These are phyloP conservation scores for Leucosporidium yakuticum DNA, from an alignment of 768 basidiomycete genomes.

Conservation along the genomic window DNA sequence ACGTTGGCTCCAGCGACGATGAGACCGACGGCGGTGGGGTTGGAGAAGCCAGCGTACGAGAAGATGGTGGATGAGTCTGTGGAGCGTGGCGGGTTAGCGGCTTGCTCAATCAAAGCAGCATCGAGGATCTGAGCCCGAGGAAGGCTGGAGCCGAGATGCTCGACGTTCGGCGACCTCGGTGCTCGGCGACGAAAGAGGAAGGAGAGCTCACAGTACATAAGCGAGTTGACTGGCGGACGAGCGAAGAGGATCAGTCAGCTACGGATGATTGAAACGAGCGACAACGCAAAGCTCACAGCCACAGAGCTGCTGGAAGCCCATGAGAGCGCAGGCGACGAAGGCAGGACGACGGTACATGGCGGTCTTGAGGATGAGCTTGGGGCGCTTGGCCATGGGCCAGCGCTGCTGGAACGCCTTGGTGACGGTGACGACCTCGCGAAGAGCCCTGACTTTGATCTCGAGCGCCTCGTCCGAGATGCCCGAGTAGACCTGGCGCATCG, in stretches of 20 bases:
- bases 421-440: neutral
- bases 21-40: neutral
- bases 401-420: neutral
- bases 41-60: neutral
- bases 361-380: neutral
- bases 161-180: no score
- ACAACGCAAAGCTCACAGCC: no score
- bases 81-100: no score
- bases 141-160: no score
- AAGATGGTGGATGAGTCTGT: neutral
- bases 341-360: neutral
- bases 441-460: neutral
- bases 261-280: no score
- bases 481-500: neutral
- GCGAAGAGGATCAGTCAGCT: no score
- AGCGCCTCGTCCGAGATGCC: neutral
- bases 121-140: no score
- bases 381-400: neutral
- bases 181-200: no score
- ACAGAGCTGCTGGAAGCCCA: neutral
- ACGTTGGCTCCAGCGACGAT: neutral
- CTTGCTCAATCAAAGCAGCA: no score
- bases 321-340: neutral
- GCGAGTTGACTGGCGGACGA: neutral
- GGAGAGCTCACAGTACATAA: neutral